Base-by-base conservation (phyloP, 495 filamentous ascomycete species). In the Podospora appendiculata region DNA sequence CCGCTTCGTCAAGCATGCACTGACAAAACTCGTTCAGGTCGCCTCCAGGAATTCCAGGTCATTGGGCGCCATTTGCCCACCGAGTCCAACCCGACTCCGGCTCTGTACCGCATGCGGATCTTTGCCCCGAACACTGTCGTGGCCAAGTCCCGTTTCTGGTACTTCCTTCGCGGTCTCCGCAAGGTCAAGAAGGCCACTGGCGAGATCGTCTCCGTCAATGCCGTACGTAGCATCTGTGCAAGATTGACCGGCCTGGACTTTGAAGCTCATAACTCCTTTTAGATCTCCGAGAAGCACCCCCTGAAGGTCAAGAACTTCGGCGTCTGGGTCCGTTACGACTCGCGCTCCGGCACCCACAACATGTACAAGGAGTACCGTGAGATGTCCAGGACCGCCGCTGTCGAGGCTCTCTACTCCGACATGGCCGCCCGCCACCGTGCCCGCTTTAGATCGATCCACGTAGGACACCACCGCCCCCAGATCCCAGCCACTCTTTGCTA, bases 311-410 rank as follows among this genome's bases (percentile, higher is more conserved):
- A 98, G 89, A 97, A 95, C 87, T 97, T 97, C 77, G 93, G 93
- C 73, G 88, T 98, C 83, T 98, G 93, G 93, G 87, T 98, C 78
- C 92, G 93, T 68, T 98, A 98, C 80, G 91, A 98, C 78, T 97
- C 94, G 48, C 93, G 93, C 75, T 97, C 94, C 63, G 93, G 93
- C 63, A 98, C 94, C 62, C 93, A 98, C 88, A 98, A 98, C 85
- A 98, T 98, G 93, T 98, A 98, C 89, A 97, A 96, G 82, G 93
- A 98, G 82, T 97, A 96, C 84, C 87, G 93, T 70, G 93, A 97
- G 83, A 88, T 95, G 80, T 90, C 88, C 68, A 83, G 93, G 72
- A 87, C 84, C 57, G 92, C 90, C 55, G 93, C 93, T 57, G 93
- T 98, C 56, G 89, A 97, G 77, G 79, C 90, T 60, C 84, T 98